These are phyloP conservation scores for Paecilomyces niveus DNA, from an alignment of 2,329 filamentous ascomycete species.

Conservation along the genomic window DNA sequence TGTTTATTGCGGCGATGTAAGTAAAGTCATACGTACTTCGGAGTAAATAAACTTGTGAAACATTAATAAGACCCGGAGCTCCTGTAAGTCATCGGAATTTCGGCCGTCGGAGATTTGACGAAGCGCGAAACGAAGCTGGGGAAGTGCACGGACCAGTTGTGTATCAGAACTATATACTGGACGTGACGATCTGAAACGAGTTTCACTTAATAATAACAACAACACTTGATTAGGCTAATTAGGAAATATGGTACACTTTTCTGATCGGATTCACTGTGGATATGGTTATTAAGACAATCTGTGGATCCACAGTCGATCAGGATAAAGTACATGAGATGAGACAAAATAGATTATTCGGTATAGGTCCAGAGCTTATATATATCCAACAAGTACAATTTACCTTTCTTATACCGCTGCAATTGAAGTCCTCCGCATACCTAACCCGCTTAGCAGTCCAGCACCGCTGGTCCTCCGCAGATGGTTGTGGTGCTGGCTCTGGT, in stretches of 20 bases:
- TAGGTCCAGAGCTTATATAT: neutral
- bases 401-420: neutral
- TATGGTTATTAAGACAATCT: neutral
- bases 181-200: no score
- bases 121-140: neutral
- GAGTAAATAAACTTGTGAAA: neutral
- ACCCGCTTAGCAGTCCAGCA: neutral
- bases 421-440: neutral
- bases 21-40: no score
- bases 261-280: neutral
- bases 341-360: neutral
- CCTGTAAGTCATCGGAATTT: neutral
- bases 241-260: neutral
- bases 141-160: neutral
- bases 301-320: neutral
- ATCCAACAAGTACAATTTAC: neutral
- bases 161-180: no score
- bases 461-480: slow-evolving; percentile 1
- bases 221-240: no score
- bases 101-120: neutral
- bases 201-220: no score
- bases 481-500: neutral
- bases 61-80: neutral
- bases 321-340: neutral
- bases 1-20: no score